A percentile compares a stretch with the other conserved stretches of the same genome.
Conservation (phyloP, 2,329 filamentous ascomycete species). For the Verticillium nonalfalfae region DNA sequence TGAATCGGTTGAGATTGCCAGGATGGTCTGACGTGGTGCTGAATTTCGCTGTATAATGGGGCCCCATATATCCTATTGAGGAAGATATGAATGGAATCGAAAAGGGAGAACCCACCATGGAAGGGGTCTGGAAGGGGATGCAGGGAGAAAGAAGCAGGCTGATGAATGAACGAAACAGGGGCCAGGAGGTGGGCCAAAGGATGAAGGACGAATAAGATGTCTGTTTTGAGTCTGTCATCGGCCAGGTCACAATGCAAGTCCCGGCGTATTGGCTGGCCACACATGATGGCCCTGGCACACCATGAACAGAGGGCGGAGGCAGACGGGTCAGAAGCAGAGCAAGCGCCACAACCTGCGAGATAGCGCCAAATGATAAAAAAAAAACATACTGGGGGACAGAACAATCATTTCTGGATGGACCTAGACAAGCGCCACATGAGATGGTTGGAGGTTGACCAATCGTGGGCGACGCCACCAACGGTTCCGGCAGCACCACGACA, state of each 20-base stretch:
- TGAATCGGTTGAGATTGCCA: neutral
- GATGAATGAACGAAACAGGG: too few species aligned
- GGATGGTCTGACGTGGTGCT: neutral
- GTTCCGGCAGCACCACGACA: constrained; percentile 9
- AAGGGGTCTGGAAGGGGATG: neutral
- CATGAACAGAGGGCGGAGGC: too few species aligned
- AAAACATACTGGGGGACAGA: neutral
- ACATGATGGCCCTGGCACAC: too few species aligned
- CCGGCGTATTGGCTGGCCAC: too few species aligned
- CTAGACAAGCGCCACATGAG: constrained; percentile 2
- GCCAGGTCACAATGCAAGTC: too few species aligned
- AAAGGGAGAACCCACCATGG: neutral
- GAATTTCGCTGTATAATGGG: neutral
- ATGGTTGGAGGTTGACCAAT: constrained; percentile 6
- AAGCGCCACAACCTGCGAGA: neutral
- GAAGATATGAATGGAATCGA: neutral
- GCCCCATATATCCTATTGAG: neutral
- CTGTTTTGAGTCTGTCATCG: neutral
- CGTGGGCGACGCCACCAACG: constrained; percentile 7
- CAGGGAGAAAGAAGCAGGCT: neutral
- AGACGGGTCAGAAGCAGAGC: neutral
- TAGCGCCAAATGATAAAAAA: neutral
- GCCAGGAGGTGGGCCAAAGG: neutral
- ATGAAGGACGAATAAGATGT: too few species aligned
- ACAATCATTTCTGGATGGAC: neutral